Base-by-base conservation (phyloP, 2,329 filamentous ascomycete genomes). In the Cephalotrichum gorgonifer region DNA sequence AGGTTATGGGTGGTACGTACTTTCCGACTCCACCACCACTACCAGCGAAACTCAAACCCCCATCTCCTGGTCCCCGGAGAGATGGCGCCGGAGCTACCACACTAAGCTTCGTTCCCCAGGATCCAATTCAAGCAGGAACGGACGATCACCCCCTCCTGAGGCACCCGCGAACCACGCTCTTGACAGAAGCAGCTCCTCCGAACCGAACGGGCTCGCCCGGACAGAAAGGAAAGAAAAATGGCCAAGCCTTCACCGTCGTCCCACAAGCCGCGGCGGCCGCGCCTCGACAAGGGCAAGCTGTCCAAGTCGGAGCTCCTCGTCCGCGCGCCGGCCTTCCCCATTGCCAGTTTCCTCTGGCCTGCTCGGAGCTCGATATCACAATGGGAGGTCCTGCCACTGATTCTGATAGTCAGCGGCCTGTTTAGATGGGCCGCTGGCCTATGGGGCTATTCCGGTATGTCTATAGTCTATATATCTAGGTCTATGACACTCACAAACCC, bases 281-380 rank as follows among this genome's bases (percentile, higher is more conserved):
- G 75, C 62, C 79, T 75, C 61, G 64, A 66, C 53, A 64, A 61
- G 48, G 62, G 62, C 58, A 66, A 68, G 35, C 61, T 58, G 27
- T 49, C 58, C 47, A 75, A 78, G 54, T 52, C 50, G 25, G 39
- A 47, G 38, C 62, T 69, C 46, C 65, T 76, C 49, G 64, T 76
- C 47, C 72, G 74, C 45, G 67, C 71, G 39, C 91, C 91, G 28
- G 80, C 87, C 4, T 97, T 96, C 61, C 91, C 93, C 38, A 76
- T 98, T 22, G 89, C 88, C 1, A 84, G 90, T n/a, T 91, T 98
- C 61, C 78, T 98, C 46, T 95, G 91, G 88, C 89, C 90, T 46
- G 86, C 89, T 22, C 84, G 90, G 54, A 84, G 84, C 47, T 85
- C 86, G 1, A 74, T 81, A 17, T 95, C 90, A 48, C 86, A 91